phyloP scores from a whole-genome alignment of 2,329 filamentous ascomycete species.

The Arthrocladium fulminans region DNA sequence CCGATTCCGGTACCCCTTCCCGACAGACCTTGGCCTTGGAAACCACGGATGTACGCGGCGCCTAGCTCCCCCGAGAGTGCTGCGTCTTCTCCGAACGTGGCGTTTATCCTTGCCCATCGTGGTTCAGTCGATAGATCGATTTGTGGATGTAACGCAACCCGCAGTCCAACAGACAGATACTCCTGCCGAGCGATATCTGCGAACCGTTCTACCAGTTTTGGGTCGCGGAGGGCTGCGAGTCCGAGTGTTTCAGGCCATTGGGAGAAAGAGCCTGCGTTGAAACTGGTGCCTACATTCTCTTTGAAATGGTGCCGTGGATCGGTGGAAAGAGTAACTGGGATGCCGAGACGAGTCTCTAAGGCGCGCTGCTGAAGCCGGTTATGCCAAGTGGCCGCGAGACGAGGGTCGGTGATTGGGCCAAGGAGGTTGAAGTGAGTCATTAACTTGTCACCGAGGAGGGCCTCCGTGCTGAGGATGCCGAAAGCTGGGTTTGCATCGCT shows the following conservation, averaged over 20 bases:
- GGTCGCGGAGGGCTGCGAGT: constrained; percentile 41
- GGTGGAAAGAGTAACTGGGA: constrained; percentile 11
- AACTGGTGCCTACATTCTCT: constrained; percentile 30
- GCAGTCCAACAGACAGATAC: constrained; percentile 34
- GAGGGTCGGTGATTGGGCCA: constrained; percentile 4
- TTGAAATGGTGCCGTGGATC: constrained; percentile 13
- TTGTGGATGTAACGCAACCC: constrained; percentile 43
- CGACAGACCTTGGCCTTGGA: constrained; percentile 7
- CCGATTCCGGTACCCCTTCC: too few relatives aligned
- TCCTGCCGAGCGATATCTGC: constrained; percentile 44
- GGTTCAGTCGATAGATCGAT: constrained; percentile 45
- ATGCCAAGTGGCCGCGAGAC: constrained; percentile 5
- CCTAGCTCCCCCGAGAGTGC: constrained; percentile 7
- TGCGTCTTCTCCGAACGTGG: constrained; percentile 42
- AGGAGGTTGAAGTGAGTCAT: constrained; percentile 13
- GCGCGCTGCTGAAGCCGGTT: constrained; percentile 8
- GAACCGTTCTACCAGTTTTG: constrained; percentile 38
- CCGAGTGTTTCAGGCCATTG: constrained; percentile 47
- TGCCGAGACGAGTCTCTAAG: constrained; percentile 9
- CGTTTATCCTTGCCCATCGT: constrained; percentile 40
- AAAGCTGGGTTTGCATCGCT: not conserved
- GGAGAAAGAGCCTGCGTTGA: constrained; percentile 38
- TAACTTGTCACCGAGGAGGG: not conserved
- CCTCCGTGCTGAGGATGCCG: constrained; percentile 1
- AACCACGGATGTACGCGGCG: constrained; percentile 12